A percentile compares a stretch with the other conserved stretches of the same genome.
Evolutionary conservation across 495 filamentous ascomycete species (phyloP).

Genomic region (Penicillium lividum): DNA sequence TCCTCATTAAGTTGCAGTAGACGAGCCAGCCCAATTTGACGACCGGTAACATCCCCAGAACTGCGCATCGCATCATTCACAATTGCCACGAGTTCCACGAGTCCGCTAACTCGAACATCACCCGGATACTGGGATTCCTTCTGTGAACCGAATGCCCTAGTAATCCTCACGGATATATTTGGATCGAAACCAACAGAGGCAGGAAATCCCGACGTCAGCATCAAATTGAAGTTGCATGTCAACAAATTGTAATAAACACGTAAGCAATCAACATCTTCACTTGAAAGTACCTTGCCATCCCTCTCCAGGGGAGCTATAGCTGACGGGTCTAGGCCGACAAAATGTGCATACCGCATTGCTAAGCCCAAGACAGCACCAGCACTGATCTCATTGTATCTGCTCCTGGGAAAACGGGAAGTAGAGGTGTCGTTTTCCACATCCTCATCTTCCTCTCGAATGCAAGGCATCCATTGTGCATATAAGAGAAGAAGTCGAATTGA

Average conservation of each 20-base stretch:
- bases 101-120: conserved; percentile 15
- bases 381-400: conserved; percentile 26
- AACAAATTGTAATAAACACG: conserved; percentile 25
- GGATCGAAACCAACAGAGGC: conserved; percentile 16
- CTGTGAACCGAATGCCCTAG: conserved; percentile 13
- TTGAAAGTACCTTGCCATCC: not conserved
- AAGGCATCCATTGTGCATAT: conserved; percentile 30
- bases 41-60: conserved; percentile 19
- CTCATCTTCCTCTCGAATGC: conserved; percentile 14
- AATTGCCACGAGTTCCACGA: conserved; percentile 20
- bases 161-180: conserved; percentile 8
- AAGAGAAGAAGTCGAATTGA: conserved; percentile 21
- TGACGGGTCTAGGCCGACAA: conserved; percentile 16
- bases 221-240: conserved; percentile 23
- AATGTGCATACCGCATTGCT: conserved; percentile 21
- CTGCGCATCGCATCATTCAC: conserved; percentile 18
- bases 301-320: conserved; percentile 13
- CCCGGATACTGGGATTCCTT: conserved; percentile 10
- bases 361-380: conserved; percentile 22
- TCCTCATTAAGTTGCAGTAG: conserved; percentile 15
- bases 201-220: conserved; percentile 23
- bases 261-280: conserved; percentile 9
- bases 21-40: conserved; percentile 9
- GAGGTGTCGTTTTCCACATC: not conserved
- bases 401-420: not conserved